Base-by-base conservation (phyloP, 1,284 basidiomycete species). In the Baeospora myosura region DNA sequence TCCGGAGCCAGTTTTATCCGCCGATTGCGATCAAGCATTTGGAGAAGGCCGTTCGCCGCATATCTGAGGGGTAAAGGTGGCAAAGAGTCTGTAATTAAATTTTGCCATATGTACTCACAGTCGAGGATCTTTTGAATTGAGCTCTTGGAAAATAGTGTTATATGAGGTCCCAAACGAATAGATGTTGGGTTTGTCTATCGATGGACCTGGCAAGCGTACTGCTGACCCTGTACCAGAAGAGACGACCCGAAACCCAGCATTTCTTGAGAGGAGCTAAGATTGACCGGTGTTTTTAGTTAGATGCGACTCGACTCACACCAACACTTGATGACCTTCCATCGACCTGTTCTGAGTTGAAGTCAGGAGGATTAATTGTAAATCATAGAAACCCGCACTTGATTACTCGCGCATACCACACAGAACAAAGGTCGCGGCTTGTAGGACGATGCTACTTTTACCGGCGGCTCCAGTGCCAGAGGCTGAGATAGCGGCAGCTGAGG, bases 151-250 rank as follows among this genome's bases (percentile, higher is more conserved):
- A 55, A 99, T 99, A 22, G 80, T 71, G 52, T 98, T 91, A 63
- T 99, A 99, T 0, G 96, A 93, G n/a, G 95, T 98, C 22, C 96
- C 96, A 60, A 99, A 99, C 0, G 84, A 64, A 61, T 97, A 98
- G 43, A 97, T 93, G 61, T 98, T 98, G 12, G 96, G 96, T 57
- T 92, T 93, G 70, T 98, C 94, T 66, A 96, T 88, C 18, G 94
- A 86, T 21, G 95, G 87, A 0, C 96, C 96, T 8, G 96, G 96
- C 17, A 99, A 66, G 36, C 96, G 87, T 39, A 99, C 96, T 12
- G 93, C 91, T 1, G 95, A 97, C 17, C 96, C 96, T 37, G 96
- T 98, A 5, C 96, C 96, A 5, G 82, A 93, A 1, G 95, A 98
- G 43, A 90, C 83, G 32, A 98, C 96, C 37, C 81, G 82, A 58